Evolutionary conservation across 192 early-diverging fungal species (phyloP), one percentile per base, ranked within the genome.

Genomic region (Coemansia sp.): DNA sequence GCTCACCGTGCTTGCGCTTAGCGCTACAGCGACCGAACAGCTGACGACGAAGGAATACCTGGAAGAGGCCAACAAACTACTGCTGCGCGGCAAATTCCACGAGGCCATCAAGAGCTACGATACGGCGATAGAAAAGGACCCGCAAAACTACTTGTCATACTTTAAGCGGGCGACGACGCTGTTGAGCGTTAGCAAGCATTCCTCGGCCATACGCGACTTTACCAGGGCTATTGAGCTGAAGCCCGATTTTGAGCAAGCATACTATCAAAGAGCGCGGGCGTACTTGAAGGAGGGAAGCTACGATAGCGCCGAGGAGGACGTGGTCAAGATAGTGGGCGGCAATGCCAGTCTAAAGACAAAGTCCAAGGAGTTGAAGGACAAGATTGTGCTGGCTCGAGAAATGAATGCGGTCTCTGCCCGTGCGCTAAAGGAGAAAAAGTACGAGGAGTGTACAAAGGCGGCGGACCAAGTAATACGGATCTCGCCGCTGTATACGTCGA

Each of bases 151-250:
- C 66, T 72, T 94, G 11, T 90, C 90, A n/a, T 93, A 92, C 83
- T 97, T 91, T 75, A 90, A 92, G 75, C 88, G 96, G 54, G 97
- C 96, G 0, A 90, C 92, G 15, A 91, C 92, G 9, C 91, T 95
- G 52, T 77, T 98, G 46, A 87, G 88, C 22, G 67, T 96, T 31
- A 93, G 92, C 57, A 88, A 89, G 43, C 88, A 87, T 61, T 67
- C 78, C 8, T 86, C 89, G 44, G 97, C 97, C 5, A 67, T 95
- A 1, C 81, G 86, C 16, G 97, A 99, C 79, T 95, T 98, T 78
- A 77, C 87, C 36, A 88, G 86, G 31, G 94, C 92, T 12, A 86
- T 99, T 9, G 72, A 89, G 38, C 73, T 97, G 11, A 94, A 92
- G 74, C 92, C 92, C 0, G 90, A 94, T 71, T 95, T 93, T 81